phyloP scores from a whole-genome alignment of 768 basidiomycete genomes.

The Epithele typhae region DNA sequence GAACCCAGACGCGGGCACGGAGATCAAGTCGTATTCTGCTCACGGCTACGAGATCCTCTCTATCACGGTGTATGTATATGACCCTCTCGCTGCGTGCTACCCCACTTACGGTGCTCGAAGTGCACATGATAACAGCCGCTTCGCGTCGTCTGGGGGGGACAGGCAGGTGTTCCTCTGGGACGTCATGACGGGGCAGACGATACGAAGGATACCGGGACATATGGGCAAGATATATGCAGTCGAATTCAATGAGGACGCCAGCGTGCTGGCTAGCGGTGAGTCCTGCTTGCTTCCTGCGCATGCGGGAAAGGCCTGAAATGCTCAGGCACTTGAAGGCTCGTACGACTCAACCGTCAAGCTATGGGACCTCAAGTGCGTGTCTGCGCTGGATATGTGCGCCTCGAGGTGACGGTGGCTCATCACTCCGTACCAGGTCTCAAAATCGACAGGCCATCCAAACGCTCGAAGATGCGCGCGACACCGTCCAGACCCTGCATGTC shows the following conservation, averaged over 20 bases:
- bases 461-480: constrained; percentile 84
- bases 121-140: constrained; percentile 89
- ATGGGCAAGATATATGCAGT: constrained; percentile 88
- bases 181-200: constrained; percentile 81
- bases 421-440: constrained; percentile 48
- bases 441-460: constrained; percentile 85
- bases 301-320: constrained; percentile 8
- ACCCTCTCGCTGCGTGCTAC: neutral
- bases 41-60: constrained; percentile 97
- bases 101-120: constrained; percentile 37
- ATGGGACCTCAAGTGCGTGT: constrained; percentile 83
- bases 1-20: constrained; percentile 82
- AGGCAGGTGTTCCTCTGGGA: constrained; percentile 95
- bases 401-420: neutral
- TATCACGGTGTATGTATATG: constrained; percentile 68
- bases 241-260: constrained; percentile 85
- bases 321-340: constrained; percentile 51
- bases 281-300: constrained; percentile 4
- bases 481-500: constrained; percentile 76
- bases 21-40: constrained; percentile 87
- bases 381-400: neutral
- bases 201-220: constrained; percentile 82
- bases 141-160: constrained; percentile 93
- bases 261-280: constrained; percentile 83
- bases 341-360: constrained; percentile 88